Percentiles rank a stretch among this genome's conserved stretches.
Conservation (phyloP, 2,329 filamentous ascomycete genomes). For the Aspergillus uvarum region DNA sequence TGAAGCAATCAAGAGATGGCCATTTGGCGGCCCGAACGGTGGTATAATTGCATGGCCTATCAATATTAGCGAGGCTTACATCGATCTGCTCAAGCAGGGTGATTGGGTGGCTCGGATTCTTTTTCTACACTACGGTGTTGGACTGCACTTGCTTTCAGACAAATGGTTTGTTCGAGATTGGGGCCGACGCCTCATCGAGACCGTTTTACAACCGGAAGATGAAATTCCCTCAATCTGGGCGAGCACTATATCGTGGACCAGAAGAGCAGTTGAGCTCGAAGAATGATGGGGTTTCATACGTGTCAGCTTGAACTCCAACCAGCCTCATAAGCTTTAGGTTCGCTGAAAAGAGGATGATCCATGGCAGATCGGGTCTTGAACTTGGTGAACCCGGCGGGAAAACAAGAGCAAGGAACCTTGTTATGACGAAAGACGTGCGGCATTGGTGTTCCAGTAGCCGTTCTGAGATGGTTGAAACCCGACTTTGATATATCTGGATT, state of each 20-base stretch:
- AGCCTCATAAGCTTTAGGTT: background rate
- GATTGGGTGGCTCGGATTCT: conserved; percentile 34
- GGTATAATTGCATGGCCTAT: conserved; percentile 34
- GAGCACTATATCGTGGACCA: conserved; percentile 31
- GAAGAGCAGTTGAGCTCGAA: conserved; percentile 23
- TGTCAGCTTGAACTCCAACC: background rate
- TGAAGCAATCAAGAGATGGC: conserved; percentile 30
- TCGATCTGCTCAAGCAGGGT: conserved; percentile 26
- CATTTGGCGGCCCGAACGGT: conserved; percentile 28
- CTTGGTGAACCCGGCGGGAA: background rate
- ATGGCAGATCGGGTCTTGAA: background rate
- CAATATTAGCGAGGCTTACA: conserved; percentile 28
- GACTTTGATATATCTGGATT: background rate
- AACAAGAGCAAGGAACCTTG: background rate
- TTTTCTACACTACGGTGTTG: conserved; percentile 32
- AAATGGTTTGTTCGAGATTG: conserved; percentile 36
- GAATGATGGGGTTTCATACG: background rate
- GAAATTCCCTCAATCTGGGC: conserved; percentile 29
- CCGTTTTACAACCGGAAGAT: conserved; percentile 27
- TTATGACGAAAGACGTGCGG: background rate
- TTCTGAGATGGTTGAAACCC: background rate
- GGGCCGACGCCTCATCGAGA: conserved; percentile 31
- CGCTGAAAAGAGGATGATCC: background rate
- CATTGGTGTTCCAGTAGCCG: background rate
- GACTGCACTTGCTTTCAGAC: conserved; percentile 33